Conservation (phyloP, 805 yeast species). For the Saturnispora zaruensis region DNA sequence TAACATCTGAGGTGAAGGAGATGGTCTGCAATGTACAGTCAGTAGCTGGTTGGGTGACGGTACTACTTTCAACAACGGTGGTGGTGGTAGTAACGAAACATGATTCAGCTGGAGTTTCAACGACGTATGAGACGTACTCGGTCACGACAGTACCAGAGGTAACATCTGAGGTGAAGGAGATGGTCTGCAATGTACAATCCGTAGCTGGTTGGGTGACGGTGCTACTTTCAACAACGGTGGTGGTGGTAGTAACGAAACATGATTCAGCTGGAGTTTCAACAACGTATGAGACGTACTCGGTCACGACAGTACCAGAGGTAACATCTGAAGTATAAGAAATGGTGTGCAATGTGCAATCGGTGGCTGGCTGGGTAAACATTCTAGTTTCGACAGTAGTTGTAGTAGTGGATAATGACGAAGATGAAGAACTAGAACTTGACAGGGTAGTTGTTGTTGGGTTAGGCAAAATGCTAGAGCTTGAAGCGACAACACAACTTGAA, state of each 20-base stretch:
- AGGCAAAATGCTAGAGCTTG: neutral
- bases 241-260: neutral
- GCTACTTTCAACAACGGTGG: neutral
- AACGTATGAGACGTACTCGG: neutral
- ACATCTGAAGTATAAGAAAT: neutral
- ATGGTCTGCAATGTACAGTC: neutral
- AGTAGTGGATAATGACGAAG: neutral
- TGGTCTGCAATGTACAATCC: neutral
- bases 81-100: neutral
- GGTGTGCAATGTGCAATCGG: neutral
- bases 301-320: neutral
- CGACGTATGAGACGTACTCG: neutral
- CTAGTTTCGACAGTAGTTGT: neutral
- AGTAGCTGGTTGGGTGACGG: neutral
- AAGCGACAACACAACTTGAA: neutral
- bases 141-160: neutral
- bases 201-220: neutral
- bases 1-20: neutral
- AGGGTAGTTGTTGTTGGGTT: neutral
- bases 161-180: neutral
- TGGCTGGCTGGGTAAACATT: neutral
- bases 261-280: slow-evolving; percentile 1
- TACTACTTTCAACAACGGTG: neutral
- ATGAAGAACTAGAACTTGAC: neutral
- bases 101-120: neutral